Conservation (phyloP, 2,329 filamentous ascomycete species). For the Amphichorda felina region DNA sequence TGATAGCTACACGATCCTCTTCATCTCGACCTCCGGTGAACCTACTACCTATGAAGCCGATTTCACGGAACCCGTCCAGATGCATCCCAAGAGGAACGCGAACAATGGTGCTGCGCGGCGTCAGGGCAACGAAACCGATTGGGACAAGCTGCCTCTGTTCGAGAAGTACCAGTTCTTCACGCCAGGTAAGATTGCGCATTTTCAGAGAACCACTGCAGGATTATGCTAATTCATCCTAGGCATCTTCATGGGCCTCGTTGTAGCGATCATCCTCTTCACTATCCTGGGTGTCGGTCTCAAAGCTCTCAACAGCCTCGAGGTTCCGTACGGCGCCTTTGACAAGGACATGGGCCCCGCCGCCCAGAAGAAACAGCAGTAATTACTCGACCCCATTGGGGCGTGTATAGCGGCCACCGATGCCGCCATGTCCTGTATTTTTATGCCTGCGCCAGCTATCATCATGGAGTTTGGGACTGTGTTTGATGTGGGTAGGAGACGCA, state of each 20-base stretch:
- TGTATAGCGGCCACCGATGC: background rate
- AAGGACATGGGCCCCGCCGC: slow-evolving; percentile 88
- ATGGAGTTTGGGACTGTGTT: slow-evolving; percentile 3
- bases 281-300: slow-evolving; percentile 71
- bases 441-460: slow-evolving; percentile 1
- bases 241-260: slow-evolving; percentile 77
- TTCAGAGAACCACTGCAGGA: background rate
- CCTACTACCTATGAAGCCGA: slow-evolving; percentile 50
- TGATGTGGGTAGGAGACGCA: background rate
- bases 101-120: slow-evolving; percentile 14
- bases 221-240: slow-evolving; percentile 32
- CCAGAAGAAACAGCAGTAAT: slow-evolving; percentile 58
- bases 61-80: slow-evolving; percentile 51
- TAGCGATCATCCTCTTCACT: slow-evolving; percentile 56
- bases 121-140: slow-evolving; percentile 25
- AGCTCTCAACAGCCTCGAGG: slow-evolving; percentile 69
- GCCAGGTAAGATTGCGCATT: slow-evolving; percentile 47
- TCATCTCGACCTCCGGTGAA: slow-evolving; percentile 51
- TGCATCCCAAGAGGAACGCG: slow-evolving; percentile 59
- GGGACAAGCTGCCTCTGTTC: slow-evolving; percentile 51
- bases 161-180: slow-evolving; percentile 93
- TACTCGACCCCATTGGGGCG: background rate
- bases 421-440: slow-evolving; percentile 5
- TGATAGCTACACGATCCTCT: slow-evolving; percentile 61
- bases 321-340: slow-evolving; percentile 90